A percentile compares a stretch with the other conserved stretches of the same genome.
phyloP scores from a whole-genome alignment of 2,329 filamentous ascomycete genomes.

The Macrophomina phaseolina region DNA sequence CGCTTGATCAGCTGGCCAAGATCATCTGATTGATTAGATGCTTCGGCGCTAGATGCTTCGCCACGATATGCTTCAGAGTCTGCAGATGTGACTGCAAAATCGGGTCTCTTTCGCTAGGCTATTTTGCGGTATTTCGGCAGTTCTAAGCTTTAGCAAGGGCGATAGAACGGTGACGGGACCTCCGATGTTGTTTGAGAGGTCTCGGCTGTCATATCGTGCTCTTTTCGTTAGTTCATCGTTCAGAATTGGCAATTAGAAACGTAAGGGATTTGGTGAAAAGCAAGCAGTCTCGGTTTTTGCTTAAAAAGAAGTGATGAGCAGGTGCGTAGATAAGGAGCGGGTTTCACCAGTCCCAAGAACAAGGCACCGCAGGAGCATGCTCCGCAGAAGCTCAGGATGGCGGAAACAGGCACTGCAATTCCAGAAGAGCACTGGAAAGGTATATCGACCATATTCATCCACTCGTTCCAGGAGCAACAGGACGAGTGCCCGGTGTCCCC shows the following conservation, averaged over 20 bases:
- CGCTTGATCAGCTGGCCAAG: background rate
- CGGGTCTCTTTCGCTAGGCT: background rate
- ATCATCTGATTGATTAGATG: constrained; percentile 9
- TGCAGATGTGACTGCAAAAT: background rate
- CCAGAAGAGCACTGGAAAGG: background rate
- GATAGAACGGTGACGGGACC: background rate
- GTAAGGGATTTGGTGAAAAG: background rate
- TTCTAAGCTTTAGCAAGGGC: background rate
- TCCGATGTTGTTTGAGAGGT: background rate
- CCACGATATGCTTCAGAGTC: background rate
- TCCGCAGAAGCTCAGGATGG: background rate
- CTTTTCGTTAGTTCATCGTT: background rate
- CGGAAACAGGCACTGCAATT: constrained; percentile 1
- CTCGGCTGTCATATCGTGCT: background rate
- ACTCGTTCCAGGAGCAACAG: background rate
- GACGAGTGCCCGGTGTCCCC: too few relatives aligned
- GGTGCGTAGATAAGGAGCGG: constrained; percentile 2
- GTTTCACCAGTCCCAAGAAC: background rate
- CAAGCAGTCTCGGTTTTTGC: background rate
- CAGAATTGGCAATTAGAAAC: background rate
- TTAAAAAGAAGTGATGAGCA: background rate
- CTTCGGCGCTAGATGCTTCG: background rate
- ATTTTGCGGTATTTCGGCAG: background rate
- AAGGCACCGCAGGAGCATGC: background rate
- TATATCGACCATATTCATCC: background rate